phyloP scores from a whole-genome alignment of 2,329 filamentous ascomycete genomes.

The Hypoxylon sp. region DNA sequence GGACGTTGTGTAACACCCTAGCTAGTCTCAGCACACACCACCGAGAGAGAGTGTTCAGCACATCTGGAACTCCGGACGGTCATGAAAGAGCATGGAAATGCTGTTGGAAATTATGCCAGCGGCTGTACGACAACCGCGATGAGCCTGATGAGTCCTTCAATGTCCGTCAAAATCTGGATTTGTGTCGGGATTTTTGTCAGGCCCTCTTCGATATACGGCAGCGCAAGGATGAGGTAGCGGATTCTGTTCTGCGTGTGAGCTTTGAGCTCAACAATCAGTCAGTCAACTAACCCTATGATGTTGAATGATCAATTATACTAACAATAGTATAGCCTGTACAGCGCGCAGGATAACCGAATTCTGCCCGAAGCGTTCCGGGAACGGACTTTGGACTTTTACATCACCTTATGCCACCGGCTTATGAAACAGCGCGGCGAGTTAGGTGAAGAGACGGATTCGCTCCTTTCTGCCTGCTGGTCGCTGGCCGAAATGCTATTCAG shows the following conservation, averaged over 20 bases:
- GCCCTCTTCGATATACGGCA: constrained; percentile 88
- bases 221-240: constrained; percentile 81
- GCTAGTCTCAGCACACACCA: constrained; percentile 88
- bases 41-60: constrained; percentile 82
- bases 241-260: constrained; percentile 91
- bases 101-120: constrained; percentile 93
- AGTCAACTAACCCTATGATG: constrained; percentile 47
- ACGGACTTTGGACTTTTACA: constrained; percentile 92
- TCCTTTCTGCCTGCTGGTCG: constrained; percentile 89
- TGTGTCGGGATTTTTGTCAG: constrained; percentile 94
- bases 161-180: constrained; percentile 81
- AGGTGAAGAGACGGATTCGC: constrained; percentile 84
- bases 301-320: constrained; percentile 22
- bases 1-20: constrained; percentile 93
- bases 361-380: constrained; percentile 90
- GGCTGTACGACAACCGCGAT: constrained; percentile 85
- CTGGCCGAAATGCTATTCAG: constrained; percentile 94
- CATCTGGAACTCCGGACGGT: constrained; percentile 78
- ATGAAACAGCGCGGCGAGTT: constrained; percentile 92
- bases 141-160: constrained; percentile 76
- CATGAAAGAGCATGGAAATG: constrained; percentile 93
- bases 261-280: constrained; percentile 95
- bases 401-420: constrained; percentile 92
- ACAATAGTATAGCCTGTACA: constrained; percentile 75
- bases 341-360: constrained; percentile 83